Conservation (phyloP, 352 stramenopile genomes). For the Globisporangium spinosum region DNA sequence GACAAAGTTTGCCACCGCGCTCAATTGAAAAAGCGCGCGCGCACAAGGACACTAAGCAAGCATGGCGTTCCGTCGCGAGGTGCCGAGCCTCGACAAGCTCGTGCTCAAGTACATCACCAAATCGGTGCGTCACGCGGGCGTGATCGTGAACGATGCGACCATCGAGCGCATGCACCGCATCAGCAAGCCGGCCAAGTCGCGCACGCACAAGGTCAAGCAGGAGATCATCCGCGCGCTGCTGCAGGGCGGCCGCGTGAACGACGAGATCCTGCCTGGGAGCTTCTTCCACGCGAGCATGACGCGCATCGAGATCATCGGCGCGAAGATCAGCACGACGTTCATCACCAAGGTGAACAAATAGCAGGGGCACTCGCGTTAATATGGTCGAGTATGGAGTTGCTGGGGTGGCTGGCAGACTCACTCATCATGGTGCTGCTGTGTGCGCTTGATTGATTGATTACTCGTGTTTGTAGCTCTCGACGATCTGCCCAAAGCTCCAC, state of each 20-base stretch:
- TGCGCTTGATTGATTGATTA: background rate
- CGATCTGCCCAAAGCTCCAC: slow-evolving; percentile 81
- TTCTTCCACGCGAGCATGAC: slow-evolving; percentile 89
- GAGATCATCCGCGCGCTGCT: slow-evolving; percentile 81
- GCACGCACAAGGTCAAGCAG: slow-evolving; percentile 85
- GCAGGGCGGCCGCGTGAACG: slow-evolving; percentile 61
- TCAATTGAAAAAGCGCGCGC: slow-evolving; percentile 5
- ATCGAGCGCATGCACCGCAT: slow-evolving; percentile 72
- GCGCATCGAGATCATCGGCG: slow-evolving; percentile 78
- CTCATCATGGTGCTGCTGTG: background rate
- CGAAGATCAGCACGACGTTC: slow-evolving; percentile 80
- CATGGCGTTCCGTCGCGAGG: slow-evolving; percentile 87
- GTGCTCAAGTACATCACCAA: slow-evolving; percentile 90
- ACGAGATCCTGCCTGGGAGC: slow-evolving; percentile 75
- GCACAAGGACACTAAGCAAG: background rate
- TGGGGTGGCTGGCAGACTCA: background rate
- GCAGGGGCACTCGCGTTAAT: background rate
- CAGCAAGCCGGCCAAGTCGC: slow-evolving; percentile 63
- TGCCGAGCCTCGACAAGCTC: slow-evolving; percentile 75
- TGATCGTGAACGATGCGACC: slow-evolving; percentile 72
- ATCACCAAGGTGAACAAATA: slow-evolving; percentile 44
- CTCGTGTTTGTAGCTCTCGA: slow-evolving; percentile 40
- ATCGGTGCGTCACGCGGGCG: slow-evolving; percentile 49
- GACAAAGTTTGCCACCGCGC: too few relatives aligned
- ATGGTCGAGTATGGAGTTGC: background rate